These are phyloP conservation scores for Aureoboletus auriporus DNA, from an alignment of 768 basidiomycete genomes.

Conservation along the genomic window DNA sequence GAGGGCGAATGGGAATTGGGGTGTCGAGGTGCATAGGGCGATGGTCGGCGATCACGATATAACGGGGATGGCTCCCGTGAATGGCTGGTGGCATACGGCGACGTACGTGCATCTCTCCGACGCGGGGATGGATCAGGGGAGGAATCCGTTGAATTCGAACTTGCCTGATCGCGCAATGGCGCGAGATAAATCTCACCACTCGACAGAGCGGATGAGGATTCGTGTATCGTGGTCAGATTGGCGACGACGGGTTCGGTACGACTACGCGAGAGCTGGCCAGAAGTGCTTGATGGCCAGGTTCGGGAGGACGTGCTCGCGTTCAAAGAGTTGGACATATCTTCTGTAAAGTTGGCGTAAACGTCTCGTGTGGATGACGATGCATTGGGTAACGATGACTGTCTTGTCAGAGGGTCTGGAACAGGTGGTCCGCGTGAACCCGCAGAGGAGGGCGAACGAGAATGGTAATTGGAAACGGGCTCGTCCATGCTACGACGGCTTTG, in stretches of 20 bases:
- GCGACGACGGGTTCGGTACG: conserved; percentile 28
- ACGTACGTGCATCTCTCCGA: conserved; percentile 20
- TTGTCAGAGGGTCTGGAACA: conserved; percentile 16
- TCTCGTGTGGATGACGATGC: conserved; percentile 16
- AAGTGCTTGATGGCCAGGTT: conserved; percentile 7
- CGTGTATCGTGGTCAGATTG: conserved; percentile 26
- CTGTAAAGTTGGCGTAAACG: conserved; percentile 21
- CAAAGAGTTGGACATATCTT: conserved; percentile 23
- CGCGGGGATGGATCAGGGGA: conserved; percentile 28
- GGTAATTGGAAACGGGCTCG: conserved; percentile 13
- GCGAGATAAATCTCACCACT: conserved; percentile 26
- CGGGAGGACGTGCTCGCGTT: conserved; percentile 15
- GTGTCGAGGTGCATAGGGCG: conserved; percentile 18
- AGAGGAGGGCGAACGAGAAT: conserved; percentile 24
- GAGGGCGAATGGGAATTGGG: conserved; percentile 13
- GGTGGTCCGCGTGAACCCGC: conserved; percentile 14
- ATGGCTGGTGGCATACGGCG: conserved; percentile 19
- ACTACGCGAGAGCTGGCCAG: conserved; percentile 19
- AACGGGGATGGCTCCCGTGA: conserved; percentile 27
- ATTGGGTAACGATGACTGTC: conserved; percentile 27
- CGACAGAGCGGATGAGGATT: conserved; percentile 16
- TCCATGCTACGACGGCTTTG: conserved; percentile 24
- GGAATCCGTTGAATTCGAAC: conserved; percentile 14
- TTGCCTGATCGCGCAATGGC: conserved; percentile 17
- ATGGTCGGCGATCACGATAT: conserved; percentile 21